Conservation (phyloP, 148 eudicot genomes). For the Silene latifolia region DNA sequence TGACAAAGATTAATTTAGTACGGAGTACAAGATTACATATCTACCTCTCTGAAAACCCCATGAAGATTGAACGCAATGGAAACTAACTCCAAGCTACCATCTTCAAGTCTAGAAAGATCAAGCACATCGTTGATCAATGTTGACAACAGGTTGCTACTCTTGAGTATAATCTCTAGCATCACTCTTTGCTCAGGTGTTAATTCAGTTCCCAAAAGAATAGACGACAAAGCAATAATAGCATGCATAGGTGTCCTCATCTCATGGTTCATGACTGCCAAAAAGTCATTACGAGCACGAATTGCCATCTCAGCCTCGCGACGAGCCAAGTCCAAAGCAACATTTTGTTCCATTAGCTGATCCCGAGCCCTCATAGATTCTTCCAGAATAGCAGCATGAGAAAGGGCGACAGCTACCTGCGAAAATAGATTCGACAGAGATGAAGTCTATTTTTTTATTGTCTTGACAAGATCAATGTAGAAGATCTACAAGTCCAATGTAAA, state of each 20-base stretch:
- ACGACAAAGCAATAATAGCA: conserved; percentile 68
- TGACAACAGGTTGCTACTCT: conserved; percentile 69
- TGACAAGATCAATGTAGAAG: conserved; percentile 7
- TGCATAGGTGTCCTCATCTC: conserved; percentile 98
- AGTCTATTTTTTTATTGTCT: background rate
- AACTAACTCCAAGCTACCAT: conserved; percentile 72
- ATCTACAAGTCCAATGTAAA: background rate
- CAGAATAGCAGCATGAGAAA: conserved; percentile 80
- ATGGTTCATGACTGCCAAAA: conserved; percentile 80
- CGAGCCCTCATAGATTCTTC: conserved; percentile 82
- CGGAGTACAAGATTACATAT: background rate
- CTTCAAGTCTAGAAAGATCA: conserved; percentile 87
- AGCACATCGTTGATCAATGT: conserved; percentile 79
- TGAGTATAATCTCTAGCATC: conserved; percentile 73
- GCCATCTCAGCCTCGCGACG: conserved; percentile 77
- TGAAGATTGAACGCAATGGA: conserved; percentile 52
- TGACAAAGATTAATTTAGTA: background rate
- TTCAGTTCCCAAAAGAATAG: conserved; percentile 72
- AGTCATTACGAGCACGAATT: conserved; percentile 77
- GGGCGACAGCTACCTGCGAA: conserved; percentile 81
- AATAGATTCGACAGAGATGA: background rate
- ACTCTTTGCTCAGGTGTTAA: conserved; percentile 74
- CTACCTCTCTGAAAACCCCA: conserved; percentile 64
- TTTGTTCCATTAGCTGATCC: conserved; percentile 78
- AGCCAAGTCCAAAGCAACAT: conserved; percentile 66